These are phyloP conservation scores for Waltiozyma sp. DNA, from an alignment of 1,139 yeast genomes.

Conservation along the genomic window DNA sequence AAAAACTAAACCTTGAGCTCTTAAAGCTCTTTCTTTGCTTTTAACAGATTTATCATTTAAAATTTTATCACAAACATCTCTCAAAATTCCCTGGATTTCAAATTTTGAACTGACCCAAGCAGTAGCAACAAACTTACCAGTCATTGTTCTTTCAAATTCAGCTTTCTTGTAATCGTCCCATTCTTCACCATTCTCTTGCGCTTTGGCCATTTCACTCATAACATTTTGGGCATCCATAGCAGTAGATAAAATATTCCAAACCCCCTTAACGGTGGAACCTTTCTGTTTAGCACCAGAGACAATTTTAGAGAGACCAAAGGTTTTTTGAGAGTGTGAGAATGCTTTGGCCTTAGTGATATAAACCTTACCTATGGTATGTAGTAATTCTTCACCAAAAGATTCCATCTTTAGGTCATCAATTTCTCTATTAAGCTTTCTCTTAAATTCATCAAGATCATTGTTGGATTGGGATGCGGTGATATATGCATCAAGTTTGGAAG, in stretches of 20 bases:
- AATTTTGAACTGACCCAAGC: slow-evolving; percentile 75
- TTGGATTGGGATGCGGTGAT: slow-evolving; percentile 17
- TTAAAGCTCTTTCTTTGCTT: slow-evolving; percentile 37
- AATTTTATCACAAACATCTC: slow-evolving; percentile 52
- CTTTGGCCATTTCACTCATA: slow-evolving; percentile 54
- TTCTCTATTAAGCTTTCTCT: slow-evolving; percentile 38
- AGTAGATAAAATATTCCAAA: slow-evolving; percentile 53
- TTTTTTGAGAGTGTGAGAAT: slow-evolving; percentile 49
- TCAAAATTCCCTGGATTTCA: slow-evolving; percentile 58
- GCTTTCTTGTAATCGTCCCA: slow-evolving; percentile 43
- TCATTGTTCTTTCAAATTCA: slow-evolving; percentile 53
- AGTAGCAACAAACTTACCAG: slow-evolving; percentile 65
- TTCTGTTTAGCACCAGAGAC: slow-evolving; percentile 65
- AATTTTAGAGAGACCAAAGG: slow-evolving; percentile 54
- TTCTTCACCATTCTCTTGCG: slow-evolving; percentile 38
- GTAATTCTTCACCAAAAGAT: slow-evolving; percentile 57
- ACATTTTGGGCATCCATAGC: slow-evolving; percentile 71
- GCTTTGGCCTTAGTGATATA: slow-evolving; percentile 49
- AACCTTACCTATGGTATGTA: slow-evolving; percentile 60
- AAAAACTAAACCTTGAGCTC: slow-evolving; percentile 50
- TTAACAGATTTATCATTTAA: slow-evolving; percentile 45
- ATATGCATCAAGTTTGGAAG: slow-evolving; percentile 28
- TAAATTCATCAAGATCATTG: slow-evolving; percentile 21
- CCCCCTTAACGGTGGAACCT: slow-evolving; percentile 60
- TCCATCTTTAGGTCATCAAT: slow-evolving; percentile 69